A percentile compares a stretch with the other conserved stretches of the same genome.
Evolutionary conservation across 345 rosid species (phyloP).

Genomic region (Atalantia buxifolia): DNA sequence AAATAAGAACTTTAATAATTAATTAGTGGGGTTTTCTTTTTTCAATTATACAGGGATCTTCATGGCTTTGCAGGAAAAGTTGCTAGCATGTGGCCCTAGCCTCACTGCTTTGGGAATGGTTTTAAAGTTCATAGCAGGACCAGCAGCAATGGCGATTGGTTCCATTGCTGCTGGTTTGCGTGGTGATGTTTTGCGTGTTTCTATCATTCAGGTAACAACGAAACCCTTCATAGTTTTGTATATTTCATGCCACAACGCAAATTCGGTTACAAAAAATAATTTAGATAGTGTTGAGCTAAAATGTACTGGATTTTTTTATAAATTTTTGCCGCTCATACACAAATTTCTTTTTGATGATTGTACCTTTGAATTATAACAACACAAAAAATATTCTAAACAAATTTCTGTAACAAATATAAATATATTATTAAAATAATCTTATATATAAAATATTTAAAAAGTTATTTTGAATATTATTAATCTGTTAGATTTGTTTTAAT

Average conservation of each 20-base stretch:
- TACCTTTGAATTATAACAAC: too few species aligned
- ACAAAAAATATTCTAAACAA: too few species aligned
- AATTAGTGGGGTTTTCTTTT: background rate
- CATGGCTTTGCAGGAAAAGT: conserved; percentile 75
- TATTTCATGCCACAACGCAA: background rate
- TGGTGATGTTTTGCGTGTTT: conserved; percentile 67
- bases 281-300: too few species aligned
- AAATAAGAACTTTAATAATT: too few species aligned
- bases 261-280: background rate
- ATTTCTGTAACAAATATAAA: too few species aligned
- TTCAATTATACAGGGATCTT: conserved; percentile 55
- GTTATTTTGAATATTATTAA: too few species aligned
- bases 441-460: too few species aligned
- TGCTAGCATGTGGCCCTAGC: conserved; percentile 68
- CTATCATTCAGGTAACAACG: conserved; percentile 58
- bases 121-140: conserved; percentile 64
- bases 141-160: conserved; percentile 73
- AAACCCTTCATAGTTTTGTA: background rate
- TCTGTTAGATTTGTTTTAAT: too few species aligned
- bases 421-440: too few species aligned
- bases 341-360: too few species aligned
- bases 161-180: conserved; percentile 60
- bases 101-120: conserved; percentile 55
- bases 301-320: too few species aligned
- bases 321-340: too few species aligned